phyloP scores from a whole-genome alignment of 768 basidiomycete species.

The Termitomyces sp. region DNA sequence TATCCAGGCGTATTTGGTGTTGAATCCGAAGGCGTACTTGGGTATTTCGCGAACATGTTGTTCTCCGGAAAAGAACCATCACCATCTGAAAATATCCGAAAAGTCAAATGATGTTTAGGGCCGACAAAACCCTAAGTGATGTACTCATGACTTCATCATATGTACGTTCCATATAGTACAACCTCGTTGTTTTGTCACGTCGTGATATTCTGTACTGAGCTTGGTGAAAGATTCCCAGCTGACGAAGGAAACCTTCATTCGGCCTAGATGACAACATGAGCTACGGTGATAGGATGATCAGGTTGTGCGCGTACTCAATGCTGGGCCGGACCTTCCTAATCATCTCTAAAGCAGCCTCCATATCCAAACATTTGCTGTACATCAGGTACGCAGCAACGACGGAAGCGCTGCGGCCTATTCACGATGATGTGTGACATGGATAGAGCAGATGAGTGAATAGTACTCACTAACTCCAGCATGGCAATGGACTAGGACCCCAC shows the following conservation, averaged over 20 bases:
- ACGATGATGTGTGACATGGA: not conserved
- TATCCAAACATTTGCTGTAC: conserved; percentile 56
- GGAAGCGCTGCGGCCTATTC: conserved; percentile 72
- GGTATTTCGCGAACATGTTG: conserved; percentile 75
- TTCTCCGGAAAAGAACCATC: conserved; percentile 60
- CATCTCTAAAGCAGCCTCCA: conserved; percentile 58
- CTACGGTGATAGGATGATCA: not conserved
- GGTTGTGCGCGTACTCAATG: conserved; percentile 46
- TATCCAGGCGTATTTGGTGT: conserved; percentile 52
- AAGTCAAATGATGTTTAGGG: conserved; percentile 12
- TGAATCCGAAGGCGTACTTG: conserved; percentile 59
- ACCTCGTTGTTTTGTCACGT: conserved; percentile 64
- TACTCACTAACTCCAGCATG: conserved; percentile 82
- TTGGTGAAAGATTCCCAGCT: conserved; percentile 75
- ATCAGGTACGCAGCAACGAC: conserved; percentile 89
- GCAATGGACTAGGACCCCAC: conserved; percentile 85
- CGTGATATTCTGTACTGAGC: conserved; percentile 64
- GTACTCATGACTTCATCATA: conserved; percentile 75
- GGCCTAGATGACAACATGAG: conserved; percentile 44
- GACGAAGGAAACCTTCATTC: conserved; percentile 77
- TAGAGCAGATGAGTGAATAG: not conserved
- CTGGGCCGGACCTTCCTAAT: conserved; percentile 62
- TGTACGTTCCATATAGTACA: conserved; percentile 79
- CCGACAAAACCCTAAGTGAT: conserved; percentile 13
- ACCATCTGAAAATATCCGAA: conserved; percentile 46